Base-by-base conservation (phyloP, 192 early-diverging fungal genomes). In the Coemansia sp. region DNA sequence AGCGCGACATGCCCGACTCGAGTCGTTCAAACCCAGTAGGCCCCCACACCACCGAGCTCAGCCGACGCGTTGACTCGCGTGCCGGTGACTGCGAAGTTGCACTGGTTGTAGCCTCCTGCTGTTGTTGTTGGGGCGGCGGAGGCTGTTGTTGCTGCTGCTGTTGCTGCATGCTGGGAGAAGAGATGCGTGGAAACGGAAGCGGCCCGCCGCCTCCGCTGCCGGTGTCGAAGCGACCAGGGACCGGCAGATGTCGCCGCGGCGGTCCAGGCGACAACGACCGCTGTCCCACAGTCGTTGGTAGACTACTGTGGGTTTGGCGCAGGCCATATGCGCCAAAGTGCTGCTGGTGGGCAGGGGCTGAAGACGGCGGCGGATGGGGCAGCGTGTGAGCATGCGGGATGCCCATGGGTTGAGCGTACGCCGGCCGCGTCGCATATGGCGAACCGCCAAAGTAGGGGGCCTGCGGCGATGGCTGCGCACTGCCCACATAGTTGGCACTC, bases 11-110 rank as follows among this genome's bases (percentile, higher is more conserved):
- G 8, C 79, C 79, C 16, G 79, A 69, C 27, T 82, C 79, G 6
- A 82, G 74, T 56, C 74, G 69, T 61, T 82, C 74, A 58, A 82
- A 82, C 14, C 79, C 79, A 10, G 65, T 76, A 7, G 73, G 74
- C 0, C 79, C 74, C 79, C 79, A 82, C 22, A 82, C 79, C 12
- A 82, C 74, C 27, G 79, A 82, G 79, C 79, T 82, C 50, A 82
- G 58, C 25, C 79, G 74, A 47, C 79, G 63, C 5, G 74, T 76
- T 7, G 79, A 76, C 65, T 82, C 79, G 49, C 79, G 79, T 21
- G 62, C 78, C 16, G 78, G 78, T 28, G 78, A 81, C 65, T 81
- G 78, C 58, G 78, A 74, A 7, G 58, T 28, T 7, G 60, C 61
- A 18, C 49, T 62, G 6, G 47, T 56, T 6, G 62, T 23, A 0